A percentile compares a stretch with the other conserved stretches of the same genome.
phyloP scores from a whole-genome alignment of 345 rosid species.

The Camelina laxa region DNA sequence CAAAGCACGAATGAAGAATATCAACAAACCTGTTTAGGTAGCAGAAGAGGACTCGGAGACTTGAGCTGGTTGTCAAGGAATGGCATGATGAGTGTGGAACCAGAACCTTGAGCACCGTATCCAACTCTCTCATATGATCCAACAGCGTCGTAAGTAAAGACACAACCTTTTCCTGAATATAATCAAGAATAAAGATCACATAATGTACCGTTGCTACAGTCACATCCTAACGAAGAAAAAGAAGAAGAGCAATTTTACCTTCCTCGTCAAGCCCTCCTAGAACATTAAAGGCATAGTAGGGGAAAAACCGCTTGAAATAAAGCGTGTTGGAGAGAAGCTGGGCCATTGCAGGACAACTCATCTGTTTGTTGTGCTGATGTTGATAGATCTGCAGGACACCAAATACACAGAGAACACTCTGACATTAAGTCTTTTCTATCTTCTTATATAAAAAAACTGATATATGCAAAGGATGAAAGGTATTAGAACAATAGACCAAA shows the following conservation, averaged over 20 bases:
- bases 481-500: constrained; percentile 5
- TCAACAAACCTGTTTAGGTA: constrained; percentile 71
- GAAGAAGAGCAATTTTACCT: constrained; percentile 52
- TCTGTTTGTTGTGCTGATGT: constrained; percentile 97
- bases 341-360: constrained; percentile 97
- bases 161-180: constrained; percentile 85
- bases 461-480: constrained; percentile 1
- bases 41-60: constrained; percentile 93
- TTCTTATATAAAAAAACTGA: neutral
- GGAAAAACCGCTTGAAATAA: constrained; percentile 96
- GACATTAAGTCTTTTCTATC: neutral
- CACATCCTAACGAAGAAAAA: neutral
- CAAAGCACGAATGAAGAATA: neutral
- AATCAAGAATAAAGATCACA: neutral
- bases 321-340: constrained; percentile 97
- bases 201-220: neutral
- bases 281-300: constrained; percentile 93
- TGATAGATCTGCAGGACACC: constrained; percentile 69
- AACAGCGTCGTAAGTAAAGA: constrained; percentile 94
- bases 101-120: constrained; percentile 95
- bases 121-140: constrained; percentile 99
- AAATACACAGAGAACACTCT: constrained; percentile 17
- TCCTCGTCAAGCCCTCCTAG: constrained; percentile 93
- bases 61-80: constrained; percentile 96
- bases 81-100: constrained; percentile 90